Conservation (phyloP, 2,329 filamentous ascomycete genomes). For the Colletotrichum somersetense region DNA sequence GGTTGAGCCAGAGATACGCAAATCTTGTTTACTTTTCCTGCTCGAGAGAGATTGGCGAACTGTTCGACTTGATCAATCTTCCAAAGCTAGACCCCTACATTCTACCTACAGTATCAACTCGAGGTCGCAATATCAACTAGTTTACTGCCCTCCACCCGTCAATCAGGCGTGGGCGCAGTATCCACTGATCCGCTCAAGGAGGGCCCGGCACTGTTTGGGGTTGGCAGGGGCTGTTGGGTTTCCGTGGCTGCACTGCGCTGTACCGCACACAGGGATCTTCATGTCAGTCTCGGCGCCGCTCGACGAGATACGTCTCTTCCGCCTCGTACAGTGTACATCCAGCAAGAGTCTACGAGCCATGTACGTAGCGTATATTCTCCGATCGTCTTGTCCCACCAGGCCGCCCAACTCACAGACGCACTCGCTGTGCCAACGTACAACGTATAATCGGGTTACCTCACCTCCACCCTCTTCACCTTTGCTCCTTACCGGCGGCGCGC, state of each 20-base stretch:
- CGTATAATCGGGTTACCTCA: slow-evolving; percentile 14
- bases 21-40: neutral
- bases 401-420: slow-evolving; percentile 22
- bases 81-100: neutral
- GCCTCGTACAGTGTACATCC: too few relatives aligned
- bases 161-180: slow-evolving; percentile 3
- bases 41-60: neutral
- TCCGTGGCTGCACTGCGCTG: neutral
- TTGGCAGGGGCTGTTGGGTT: slow-evolving; percentile 1
- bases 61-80: neutral
- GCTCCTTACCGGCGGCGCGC: slow-evolving; percentile 19
- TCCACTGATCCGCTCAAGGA: slow-evolving; percentile 38
- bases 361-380: slow-evolving; percentile 19
- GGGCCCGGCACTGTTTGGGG: slow-evolving; percentile 5
- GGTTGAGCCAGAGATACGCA: neutral
- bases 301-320: slow-evolving; percentile 17
- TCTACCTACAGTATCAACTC: slow-evolving; percentile 7
- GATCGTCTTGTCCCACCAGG: slow-evolving; percentile 10
- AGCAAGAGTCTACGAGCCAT: neutral
- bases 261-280: slow-evolving; percentile 14
- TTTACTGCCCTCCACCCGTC: neutral
- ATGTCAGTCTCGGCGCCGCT: slow-evolving; percentile 36
- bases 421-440: neutral
- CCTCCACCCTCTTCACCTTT: slow-evolving; percentile 16
- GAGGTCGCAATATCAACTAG: neutral